Evolutionary conservation across 73 alveolate species (phyloP).

Genomic region (Chromera velia): DNA sequence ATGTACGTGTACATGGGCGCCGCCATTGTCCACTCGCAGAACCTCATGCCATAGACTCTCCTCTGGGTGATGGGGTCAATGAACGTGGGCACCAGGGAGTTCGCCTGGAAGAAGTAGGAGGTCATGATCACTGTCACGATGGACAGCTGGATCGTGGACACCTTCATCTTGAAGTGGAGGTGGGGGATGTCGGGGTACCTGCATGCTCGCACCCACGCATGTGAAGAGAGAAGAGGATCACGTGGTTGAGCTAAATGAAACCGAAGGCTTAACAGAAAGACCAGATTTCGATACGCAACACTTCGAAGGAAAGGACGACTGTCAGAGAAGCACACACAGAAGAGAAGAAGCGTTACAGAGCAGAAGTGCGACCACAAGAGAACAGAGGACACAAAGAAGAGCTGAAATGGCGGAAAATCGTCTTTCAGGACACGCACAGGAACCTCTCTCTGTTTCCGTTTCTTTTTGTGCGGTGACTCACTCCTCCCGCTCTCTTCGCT

Average conservation of each 20-base stretch:
- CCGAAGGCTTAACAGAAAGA: neutral
- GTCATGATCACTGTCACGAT: neutral
- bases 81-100: neutral
- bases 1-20: neutral
- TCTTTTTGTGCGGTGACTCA: neutral
- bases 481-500: neutral
- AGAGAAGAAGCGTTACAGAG: neutral
- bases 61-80: neutral
- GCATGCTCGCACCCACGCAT: no score
- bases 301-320: no score
- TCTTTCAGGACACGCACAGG: no score
- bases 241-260: neutral
- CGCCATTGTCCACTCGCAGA: neutral
- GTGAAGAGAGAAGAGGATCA: neutral
- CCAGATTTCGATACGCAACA: no score
- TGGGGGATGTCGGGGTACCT: neutral
- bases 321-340: neutral
- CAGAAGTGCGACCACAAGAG: no score
- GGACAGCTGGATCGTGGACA: neutral
- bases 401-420: no score
- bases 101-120: neutral
- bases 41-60: neutral
- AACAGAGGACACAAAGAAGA: no score
- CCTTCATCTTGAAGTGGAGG: neutral
- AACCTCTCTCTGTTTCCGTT: no score